These are phyloP conservation scores for Aquilaria sinensis DNA, from an alignment of 345 rosid genomes.

Conservation along the genomic window DNA sequence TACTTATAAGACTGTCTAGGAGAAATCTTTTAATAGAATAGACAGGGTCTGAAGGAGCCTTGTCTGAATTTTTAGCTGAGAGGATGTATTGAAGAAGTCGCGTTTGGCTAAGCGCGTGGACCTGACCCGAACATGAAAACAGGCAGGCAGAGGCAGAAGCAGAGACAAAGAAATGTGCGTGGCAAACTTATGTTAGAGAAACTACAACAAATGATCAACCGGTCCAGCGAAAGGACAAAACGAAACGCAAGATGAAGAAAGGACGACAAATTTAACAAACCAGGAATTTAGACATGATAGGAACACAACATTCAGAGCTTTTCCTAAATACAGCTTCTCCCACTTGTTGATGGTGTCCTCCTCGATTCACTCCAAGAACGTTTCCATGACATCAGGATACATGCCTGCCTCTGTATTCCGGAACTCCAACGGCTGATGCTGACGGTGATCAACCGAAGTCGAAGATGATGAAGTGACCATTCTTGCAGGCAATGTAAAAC, in stretches of 20 bases:
- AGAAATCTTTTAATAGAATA: too few relatives aligned
- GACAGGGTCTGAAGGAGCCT: too few relatives aligned
- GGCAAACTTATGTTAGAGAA: conserved; percentile 13
- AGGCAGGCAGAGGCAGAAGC: neutral
- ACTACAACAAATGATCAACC: conserved; percentile 24
- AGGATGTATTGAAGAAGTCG: too few relatives aligned
- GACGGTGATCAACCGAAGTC: conserved; percentile 49
- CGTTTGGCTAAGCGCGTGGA: too few relatives aligned
- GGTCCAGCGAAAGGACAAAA: conserved; percentile 3
- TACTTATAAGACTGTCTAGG: too few relatives aligned
- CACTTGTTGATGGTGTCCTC: neutral
- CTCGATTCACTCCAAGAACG: conserved; percentile 61
- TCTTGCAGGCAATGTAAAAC: conserved; percentile 68
- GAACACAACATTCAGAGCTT: conserved; percentile 3
- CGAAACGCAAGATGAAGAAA: conserved; percentile 12
- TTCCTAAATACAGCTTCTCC: conserved; percentile 21
- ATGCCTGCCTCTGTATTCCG: conserved; percentile 53
- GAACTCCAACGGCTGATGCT: conserved; percentile 39
- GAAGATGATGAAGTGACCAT: conserved; percentile 71
- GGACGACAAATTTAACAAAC: conserved; percentile 11
- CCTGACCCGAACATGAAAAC: too few relatives aligned
- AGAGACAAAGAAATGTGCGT: neutral
- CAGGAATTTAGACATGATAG: conserved; percentile 13
- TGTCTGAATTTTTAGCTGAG: too few relatives aligned
- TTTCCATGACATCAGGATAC: conserved; percentile 69